Evolutionary conservation across 805 yeast genomes (phyloP).

Genomic region (Candida dendrica): DNA sequence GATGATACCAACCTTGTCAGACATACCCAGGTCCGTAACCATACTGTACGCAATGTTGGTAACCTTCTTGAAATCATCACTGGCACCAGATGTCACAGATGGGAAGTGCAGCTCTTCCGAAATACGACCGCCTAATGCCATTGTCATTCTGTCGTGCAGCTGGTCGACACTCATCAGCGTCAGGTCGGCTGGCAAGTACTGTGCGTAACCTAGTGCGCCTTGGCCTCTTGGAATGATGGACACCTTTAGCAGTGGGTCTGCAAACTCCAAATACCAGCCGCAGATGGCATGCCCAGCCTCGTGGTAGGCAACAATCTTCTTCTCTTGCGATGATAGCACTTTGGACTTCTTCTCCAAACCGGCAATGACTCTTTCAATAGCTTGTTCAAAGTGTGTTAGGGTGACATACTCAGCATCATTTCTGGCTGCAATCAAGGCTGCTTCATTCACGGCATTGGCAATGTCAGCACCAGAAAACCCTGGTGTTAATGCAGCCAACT

Average conservation of each 20-base stretch:
- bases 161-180: constrained; percentile 73
- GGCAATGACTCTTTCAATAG: constrained; percentile 95
- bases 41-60: constrained; percentile 88
- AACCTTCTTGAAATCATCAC: constrained; percentile 94
- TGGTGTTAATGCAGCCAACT: constrained; percentile 92
- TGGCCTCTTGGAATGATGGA: constrained; percentile 96
- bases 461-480: constrained; percentile 99
- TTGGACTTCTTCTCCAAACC: constrained; percentile 90
- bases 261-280: constrained; percentile 89
- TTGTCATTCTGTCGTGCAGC: constrained; percentile 83
- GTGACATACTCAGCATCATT: constrained; percentile 62
- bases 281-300: constrained; percentile 99
- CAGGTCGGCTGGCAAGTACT: constrained; percentile 90
- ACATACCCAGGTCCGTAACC: constrained; percentile 94
- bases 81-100: constrained; percentile 93
- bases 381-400: constrained; percentile 82
- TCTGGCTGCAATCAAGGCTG: constrained; percentile 95
- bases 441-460: constrained; percentile 95
- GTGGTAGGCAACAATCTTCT: constrained; percentile 88
- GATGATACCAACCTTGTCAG: constrained; percentile 76
- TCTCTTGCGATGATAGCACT: constrained; percentile 78
- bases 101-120: constrained; percentile 89
- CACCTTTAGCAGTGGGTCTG: constrained; percentile 92
- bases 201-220: constrained; percentile 96
- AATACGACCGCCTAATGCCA: constrained; percentile 97